Evolutionary conservation across 1,139 yeast genomes (phyloP).

Genomic region (Protomyces macrosporus): DNA sequence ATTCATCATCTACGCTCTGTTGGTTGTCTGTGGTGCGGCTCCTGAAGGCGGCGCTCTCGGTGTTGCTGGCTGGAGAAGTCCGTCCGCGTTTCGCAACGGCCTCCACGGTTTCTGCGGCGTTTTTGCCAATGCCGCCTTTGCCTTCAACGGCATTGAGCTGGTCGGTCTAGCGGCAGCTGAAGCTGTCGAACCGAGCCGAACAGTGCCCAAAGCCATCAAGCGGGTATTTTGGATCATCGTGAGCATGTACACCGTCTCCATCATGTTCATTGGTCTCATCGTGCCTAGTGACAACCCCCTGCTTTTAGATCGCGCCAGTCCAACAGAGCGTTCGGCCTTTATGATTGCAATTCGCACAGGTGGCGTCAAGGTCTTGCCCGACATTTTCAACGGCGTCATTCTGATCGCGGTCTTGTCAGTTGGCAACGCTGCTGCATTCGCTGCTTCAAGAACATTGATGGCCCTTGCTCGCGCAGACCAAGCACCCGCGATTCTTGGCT

Average conservation of each 20-base stretch:
- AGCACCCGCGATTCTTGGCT: slow-evolving; percentile 57
- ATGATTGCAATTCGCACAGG: slow-evolving; percentile 69
- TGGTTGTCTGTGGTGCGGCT: slow-evolving; percentile 63
- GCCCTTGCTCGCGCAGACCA: slow-evolving; percentile 67
- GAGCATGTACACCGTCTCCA: slow-evolving; percentile 61
- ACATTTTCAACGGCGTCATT: slow-evolving; percentile 55
- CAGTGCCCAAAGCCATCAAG: slow-evolving; percentile 71
- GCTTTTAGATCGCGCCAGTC: slow-evolving; percentile 44
- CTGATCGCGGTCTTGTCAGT: slow-evolving; percentile 72
- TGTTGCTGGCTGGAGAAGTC: slow-evolving; percentile 54
- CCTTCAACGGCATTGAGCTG: slow-evolving; percentile 75
- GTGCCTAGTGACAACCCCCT: slow-evolving; percentile 41
- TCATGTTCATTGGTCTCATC: slow-evolving; percentile 66
- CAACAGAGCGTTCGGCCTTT: slow-evolving; percentile 50
- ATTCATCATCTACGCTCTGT: slow-evolving; percentile 54
- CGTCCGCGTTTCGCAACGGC: slow-evolving; percentile 58
- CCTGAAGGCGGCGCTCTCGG: slow-evolving; percentile 42
- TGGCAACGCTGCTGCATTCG: slow-evolving; percentile 71
- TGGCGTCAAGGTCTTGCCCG: slow-evolving; percentile 57
- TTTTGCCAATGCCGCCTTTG: slow-evolving; percentile 59
- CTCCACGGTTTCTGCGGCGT: slow-evolving; percentile 62
- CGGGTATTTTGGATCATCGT: slow-evolving; percentile 69
- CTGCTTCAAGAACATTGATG: slow-evolving; percentile 71
- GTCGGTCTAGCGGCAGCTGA: slow-evolving; percentile 85
- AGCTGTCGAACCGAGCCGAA: slow-evolving; percentile 71